Conservation (phyloP, 768 basidiomycete species). For the Lentinula guzmanii region DNA sequence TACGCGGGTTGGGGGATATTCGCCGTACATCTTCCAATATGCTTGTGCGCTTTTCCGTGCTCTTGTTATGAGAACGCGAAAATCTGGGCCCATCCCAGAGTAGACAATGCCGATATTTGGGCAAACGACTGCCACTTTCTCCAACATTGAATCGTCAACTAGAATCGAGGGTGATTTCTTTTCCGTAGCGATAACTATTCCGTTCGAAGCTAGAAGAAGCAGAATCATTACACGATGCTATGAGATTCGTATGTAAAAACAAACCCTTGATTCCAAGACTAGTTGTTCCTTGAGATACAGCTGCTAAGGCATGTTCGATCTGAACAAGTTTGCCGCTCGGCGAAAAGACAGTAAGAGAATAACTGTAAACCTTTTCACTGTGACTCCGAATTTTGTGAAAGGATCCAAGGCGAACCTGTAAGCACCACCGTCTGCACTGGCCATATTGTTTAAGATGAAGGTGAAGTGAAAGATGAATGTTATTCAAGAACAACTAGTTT, state of each 20-base stretch:
- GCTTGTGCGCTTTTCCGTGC: slow-evolving; percentile 97
- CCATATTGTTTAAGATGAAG: slow-evolving; percentile 40
- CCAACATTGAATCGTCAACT: slow-evolving; percentile 96
- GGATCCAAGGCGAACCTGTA: slow-evolving; percentile 44
- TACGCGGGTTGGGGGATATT: slow-evolving; percentile 95
- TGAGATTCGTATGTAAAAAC: slow-evolving; percentile 11
- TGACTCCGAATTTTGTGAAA: background rate
- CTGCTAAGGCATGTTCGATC: slow-evolving; percentile 98
- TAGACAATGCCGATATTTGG: slow-evolving; percentile 99
- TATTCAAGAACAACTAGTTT: background rate
- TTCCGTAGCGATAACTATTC: slow-evolving; percentile 98
- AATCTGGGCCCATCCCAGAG: slow-evolving; percentile 99
- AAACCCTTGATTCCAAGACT: slow-evolving; percentile 97
- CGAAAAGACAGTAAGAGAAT: slow-evolving; percentile 98
- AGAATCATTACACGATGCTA: background rate
- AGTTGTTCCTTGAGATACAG: slow-evolving; percentile 91
- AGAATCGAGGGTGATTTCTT: slow-evolving; percentile 98
- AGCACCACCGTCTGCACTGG: slow-evolving; percentile 75
- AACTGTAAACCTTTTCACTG: slow-evolving; percentile 42
- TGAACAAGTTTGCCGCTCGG: slow-evolving; percentile 99
- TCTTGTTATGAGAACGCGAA: slow-evolving; percentile 87
- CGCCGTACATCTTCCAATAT: slow-evolving; percentile 99
- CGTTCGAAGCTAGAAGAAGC: slow-evolving; percentile 77
- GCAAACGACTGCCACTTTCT: slow-evolving; percentile 95
- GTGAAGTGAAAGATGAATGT: background rate